Base-by-base conservation (phyloP, 805 yeast species). In the Wickerhamiella slavikovae region DNA sequence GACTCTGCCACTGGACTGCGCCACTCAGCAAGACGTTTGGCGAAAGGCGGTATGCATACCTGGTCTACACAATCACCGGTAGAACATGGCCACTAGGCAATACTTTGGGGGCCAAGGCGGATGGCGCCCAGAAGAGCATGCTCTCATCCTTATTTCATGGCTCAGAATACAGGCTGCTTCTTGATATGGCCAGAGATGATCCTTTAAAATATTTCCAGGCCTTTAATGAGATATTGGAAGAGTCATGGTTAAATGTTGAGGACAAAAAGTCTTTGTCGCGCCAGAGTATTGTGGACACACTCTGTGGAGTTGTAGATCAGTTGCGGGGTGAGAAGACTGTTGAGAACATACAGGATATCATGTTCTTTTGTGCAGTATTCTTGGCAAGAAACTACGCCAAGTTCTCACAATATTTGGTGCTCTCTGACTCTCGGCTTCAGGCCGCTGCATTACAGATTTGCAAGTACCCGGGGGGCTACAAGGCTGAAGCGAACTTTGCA, bases 181-280 rank as follows among this genome's bases (percentile, higher is more conserved):
- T 10, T 10, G 12, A 15, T 5, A 13, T 37, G 12, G 25, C 34
- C 3, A 22, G 14, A 1, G 7, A 13, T 4, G 32, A 42, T 27
- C 33, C 39, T 15, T 26, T 21, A n/a, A 64, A 63, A 22, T 64
- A 72, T 51, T 60, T 83, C 21, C 57, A 72, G 0, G 64, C 77
- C 12, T 48, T 89, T 34, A 74, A 80, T 47, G 92, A 77, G 46
- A 74, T 76, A 6, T 71, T 85, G 44, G 95, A 85, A 45, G 92
- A 80, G 45, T 53, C 75, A 0, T 57, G 66, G 24, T 48, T 85
- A 32, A 79, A 82, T 47, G 80, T 70, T 14, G 70, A 67, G 26
- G 62, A 55, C 17, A 45, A 51, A 3, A 42, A 44, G 2, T 47
- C 38, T 13, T 35, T 76, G 4, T 74, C 59, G 36, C 57, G 96